phyloP scores from a whole-genome alignment of 148 eudicot species.

The Rhododendron vialii region DNA sequence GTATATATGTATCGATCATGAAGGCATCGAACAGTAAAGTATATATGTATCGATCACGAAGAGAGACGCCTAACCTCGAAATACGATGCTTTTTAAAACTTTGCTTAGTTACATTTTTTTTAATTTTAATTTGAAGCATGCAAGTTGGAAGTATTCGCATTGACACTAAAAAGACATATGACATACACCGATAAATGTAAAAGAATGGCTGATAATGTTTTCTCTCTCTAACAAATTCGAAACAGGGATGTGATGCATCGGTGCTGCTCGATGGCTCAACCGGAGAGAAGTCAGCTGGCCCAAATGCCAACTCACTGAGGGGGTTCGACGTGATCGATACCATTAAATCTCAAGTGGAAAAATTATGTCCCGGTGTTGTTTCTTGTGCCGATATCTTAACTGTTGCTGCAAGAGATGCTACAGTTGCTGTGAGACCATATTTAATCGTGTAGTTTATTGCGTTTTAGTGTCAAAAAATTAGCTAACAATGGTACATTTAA shows the following conservation, averaged over 20 bases:
- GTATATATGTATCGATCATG: no score
- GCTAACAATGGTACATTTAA: no score
- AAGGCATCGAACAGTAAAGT: no score
- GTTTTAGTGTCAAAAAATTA: not conserved
- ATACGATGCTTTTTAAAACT: no score
- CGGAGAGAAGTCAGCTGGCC: conserved; percentile 49
- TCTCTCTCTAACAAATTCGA: not conserved
- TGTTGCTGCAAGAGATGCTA: conserved; percentile 51
- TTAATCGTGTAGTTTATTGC: not conserved
- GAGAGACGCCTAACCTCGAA: no score
- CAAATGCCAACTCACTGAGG: conserved; percentile 49
- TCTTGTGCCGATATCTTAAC: conserved; percentile 69
- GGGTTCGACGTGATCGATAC: conserved; percentile 64
- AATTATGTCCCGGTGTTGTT: conserved; percentile 43
- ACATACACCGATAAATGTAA: not conserved
- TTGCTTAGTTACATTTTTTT: no score
- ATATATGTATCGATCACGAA: no score
- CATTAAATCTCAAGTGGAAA: conserved; percentile 53
- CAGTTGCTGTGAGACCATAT: conserved; percentile 33
- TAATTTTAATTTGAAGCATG: no score
- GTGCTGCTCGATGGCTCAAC: conserved; percentile 50
- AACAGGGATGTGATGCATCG: conserved; percentile 69
- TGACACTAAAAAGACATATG: not conserved
- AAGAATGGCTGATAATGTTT: not conserved
- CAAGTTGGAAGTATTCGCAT: no score